Percentiles rank a stretch among this genome's conserved stretches.
Conservation (phyloP, 2,329 filamentous ascomycete species). For the Aspergillus felis region DNA sequence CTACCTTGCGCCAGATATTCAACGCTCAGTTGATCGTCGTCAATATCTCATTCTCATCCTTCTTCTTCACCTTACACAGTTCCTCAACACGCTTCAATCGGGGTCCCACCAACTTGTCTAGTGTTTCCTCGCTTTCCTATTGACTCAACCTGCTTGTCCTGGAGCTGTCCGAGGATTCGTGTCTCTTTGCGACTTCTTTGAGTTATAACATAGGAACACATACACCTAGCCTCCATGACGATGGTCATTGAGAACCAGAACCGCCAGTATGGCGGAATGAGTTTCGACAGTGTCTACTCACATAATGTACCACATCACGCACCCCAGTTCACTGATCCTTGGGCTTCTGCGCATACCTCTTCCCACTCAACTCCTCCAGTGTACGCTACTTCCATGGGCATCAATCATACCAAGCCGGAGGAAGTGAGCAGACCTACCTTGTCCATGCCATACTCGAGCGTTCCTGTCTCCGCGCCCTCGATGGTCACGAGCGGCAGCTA, state of each 20-base stretch:
- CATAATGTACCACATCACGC: constrained; percentile 60
- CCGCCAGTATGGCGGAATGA: constrained; percentile 72
- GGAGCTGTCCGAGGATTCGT: background rate
- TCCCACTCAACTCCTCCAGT: constrained; percentile 62
- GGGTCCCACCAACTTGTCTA: background rate
- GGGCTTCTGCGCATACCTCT: constrained; percentile 60
- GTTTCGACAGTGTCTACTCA: constrained; percentile 74
- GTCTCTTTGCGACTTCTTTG: constrained; percentile 1
- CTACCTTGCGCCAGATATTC: background rate
- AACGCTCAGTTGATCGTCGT: background rate
- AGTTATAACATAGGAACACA: background rate
- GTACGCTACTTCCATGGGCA: constrained; percentile 55
- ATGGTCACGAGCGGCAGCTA: constrained; percentile 66
- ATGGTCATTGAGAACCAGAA: constrained; percentile 92
- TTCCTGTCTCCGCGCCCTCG: constrained; percentile 69
- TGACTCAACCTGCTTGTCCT: background rate
- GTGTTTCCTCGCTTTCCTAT: background rate
- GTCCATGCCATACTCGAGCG: constrained; percentile 66
- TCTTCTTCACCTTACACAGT: background rate
- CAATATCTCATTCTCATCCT: background rate
- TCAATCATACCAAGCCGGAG: constrained; percentile 58
- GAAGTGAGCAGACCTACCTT: constrained; percentile 56
- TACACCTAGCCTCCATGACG: constrained; percentile 63
- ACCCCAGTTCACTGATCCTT: constrained; percentile 82
- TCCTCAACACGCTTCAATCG: background rate